Conservation (phyloP, 495 filamentous ascomycete genomes). For the Bathelium albidoporum region DNA sequence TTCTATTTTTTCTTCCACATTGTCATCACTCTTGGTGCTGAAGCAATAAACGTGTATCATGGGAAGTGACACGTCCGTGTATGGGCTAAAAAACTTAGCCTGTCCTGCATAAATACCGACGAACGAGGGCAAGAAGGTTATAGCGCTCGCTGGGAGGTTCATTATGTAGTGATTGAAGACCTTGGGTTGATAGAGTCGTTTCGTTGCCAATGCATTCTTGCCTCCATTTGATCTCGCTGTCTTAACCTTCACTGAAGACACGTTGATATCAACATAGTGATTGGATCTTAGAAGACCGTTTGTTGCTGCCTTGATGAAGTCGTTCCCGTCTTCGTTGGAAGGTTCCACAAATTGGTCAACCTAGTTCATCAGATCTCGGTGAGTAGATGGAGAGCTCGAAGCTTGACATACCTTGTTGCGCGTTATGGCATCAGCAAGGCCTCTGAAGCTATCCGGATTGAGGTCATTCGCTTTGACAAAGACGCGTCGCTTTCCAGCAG, state of each 20-base stretch:
- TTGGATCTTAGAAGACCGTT: constrained; percentile 45
- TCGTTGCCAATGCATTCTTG: constrained; percentile 18
- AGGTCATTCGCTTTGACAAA: constrained; percentile 97
- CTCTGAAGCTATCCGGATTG: constrained; percentile 75
- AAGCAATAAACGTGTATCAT: constrained; percentile 91
- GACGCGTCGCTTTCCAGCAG: constrained; percentile 78
- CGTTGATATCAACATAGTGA: constrained; percentile 31
- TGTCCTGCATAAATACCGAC: constrained; percentile 65
- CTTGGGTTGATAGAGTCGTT: constrained; percentile 20
- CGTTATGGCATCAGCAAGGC: constrained; percentile 56
- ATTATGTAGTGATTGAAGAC: constrained; percentile 85
- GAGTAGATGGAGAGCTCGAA: constrained; percentile 4
- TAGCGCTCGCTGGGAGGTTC: constrained; percentile 86
- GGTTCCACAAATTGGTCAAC: constrained; percentile 64
- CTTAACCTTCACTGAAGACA: constrained; percentile 6
- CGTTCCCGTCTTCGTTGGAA: constrained; percentile 68
- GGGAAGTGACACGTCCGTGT: constrained; percentile 51
- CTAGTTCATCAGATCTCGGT: constrained; percentile 24
- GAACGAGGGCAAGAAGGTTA: constrained; percentile 78
- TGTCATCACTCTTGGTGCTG: constrained; percentile 61
- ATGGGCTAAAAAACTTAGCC: constrained; percentile 53
- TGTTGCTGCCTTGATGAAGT: constrained; percentile 64
- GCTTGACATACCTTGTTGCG: constrained; percentile 58
- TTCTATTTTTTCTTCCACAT: constrained; percentile 46
- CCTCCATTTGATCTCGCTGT: constrained; percentile 11